A percentile compares a stretch with the other conserved stretches of the same genome.
These are phyloP conservation scores for Phoenix roebelenii DNA, from an alignment of 176 grass and related monocot genomes.

Conservation along the genomic window DNA sequence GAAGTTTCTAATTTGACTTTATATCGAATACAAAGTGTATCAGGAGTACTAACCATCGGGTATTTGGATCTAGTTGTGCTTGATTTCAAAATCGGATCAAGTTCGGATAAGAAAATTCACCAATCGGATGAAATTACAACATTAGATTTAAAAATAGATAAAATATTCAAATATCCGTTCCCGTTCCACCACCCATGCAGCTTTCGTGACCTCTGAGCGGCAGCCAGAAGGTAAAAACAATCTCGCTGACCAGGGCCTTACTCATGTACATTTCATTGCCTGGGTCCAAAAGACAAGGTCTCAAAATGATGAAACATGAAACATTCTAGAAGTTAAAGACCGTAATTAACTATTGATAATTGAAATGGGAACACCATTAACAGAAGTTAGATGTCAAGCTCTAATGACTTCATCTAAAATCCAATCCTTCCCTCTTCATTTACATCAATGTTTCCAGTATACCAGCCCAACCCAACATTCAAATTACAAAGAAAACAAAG, in stretches of 20 bases:
- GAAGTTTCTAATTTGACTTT: too few relatives aligned
- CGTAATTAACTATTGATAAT: not conserved
- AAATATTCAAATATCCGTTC: too few relatives aligned
- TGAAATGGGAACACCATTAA: too few relatives aligned
- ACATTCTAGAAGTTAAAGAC: not conserved
- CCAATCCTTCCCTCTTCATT: not conserved
- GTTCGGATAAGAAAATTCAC: too few relatives aligned
- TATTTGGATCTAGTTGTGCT: too few relatives aligned
- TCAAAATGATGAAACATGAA: too few relatives aligned
- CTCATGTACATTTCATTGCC: constrained; percentile 8
- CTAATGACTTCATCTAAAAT: not conserved
- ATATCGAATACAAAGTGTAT: too few relatives aligned
- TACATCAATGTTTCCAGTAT: not conserved
- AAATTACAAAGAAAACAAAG: not conserved
- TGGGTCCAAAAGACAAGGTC: not conserved
- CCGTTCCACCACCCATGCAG: not conserved
- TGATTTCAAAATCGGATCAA: too few relatives aligned
- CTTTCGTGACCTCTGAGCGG: constrained; percentile 1
- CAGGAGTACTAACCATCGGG: too few relatives aligned
- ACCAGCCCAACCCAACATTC: not conserved
- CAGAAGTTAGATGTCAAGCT: not conserved
- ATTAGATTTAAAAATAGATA: too few relatives aligned
- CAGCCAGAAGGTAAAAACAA: not conserved
- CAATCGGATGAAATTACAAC: too few relatives aligned
- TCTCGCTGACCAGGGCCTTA: not conserved